Conservation (phyloP, 306 rosid species). For the Acmispon strigosus region DNA sequence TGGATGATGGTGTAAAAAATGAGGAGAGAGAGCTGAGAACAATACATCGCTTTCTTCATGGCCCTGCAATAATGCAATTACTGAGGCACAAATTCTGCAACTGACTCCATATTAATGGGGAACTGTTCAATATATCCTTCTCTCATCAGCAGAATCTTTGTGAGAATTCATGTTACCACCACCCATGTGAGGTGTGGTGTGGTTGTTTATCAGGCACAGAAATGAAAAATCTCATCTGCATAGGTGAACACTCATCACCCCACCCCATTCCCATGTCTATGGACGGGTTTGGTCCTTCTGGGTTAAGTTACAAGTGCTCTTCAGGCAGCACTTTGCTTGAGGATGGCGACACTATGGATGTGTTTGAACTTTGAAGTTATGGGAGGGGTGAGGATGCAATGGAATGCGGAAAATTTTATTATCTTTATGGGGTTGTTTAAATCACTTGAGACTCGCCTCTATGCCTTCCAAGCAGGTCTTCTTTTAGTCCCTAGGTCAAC, state of each 20-base stretch:
- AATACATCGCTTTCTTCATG: constrained; percentile 24
- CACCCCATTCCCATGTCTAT: not conserved
- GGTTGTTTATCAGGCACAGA: not conserved
- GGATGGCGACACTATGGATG: too few species aligned
- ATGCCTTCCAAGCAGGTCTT: too few species aligned
- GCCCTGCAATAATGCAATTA: constrained; percentile 27
- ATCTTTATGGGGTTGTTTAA: too few species aligned
- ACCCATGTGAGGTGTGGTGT: not conserved
- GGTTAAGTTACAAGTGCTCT: too few species aligned
- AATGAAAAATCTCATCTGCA: not conserved
- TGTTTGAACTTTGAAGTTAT: too few species aligned
- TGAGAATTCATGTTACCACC: constrained; percentile 17
- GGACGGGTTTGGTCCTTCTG: too few species aligned
- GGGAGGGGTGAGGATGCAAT: too few species aligned
- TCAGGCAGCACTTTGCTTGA: too few species aligned
- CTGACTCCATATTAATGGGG: constrained; percentile 14
- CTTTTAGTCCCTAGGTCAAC: too few species aligned
- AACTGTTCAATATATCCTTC: constrained; percentile 21
- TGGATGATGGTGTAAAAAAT: not conserved
- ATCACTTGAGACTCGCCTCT: too few species aligned
- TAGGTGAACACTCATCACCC: not conserved
- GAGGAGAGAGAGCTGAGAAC: not conserved
- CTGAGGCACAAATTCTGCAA: constrained; percentile 29
- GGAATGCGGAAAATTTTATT: too few species aligned
- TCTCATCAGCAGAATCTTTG: constrained; percentile 23